Evolutionary conservation across 805 yeast genomes (phyloP), one percentile per base, ranked within the genome.

Genomic region (Candida maesae): DNA sequence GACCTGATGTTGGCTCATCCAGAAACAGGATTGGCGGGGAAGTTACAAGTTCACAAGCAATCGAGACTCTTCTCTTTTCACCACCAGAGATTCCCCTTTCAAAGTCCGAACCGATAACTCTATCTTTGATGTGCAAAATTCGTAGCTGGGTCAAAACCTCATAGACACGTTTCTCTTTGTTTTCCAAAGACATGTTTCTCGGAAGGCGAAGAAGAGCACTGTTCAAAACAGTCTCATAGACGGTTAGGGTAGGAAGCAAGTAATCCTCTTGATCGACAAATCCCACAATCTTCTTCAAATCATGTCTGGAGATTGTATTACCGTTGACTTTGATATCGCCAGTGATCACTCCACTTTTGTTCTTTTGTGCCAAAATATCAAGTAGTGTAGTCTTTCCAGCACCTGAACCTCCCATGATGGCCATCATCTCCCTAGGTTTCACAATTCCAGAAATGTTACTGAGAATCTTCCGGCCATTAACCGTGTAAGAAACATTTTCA

Each of bases 341-440:
- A 1, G 67, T 51, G 9, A 78, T 72, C 1, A 50, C 47, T 2
- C 99, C 99, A 25, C 80, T 73, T 57, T 91, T 93, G 57, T 80
- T 76, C 58, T 91, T 93, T 35, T 82, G 84, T 0, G 98, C 98
- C 41, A 93, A 67, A 44, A 93, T 89, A 58, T 93, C 99, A 38
- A 93, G 67, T 32, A 93, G 65, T 0, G 99, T 91, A 1, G 99
- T 91, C 59, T 93, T 93, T 38, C 99, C 99, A 12, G 99, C 98
- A 36, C 99, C 99, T 0, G 97, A 90, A 1, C 97, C 97, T 33
- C 99, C 99, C 95, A 93, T 87, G 31, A 93, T 88, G 1, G 99
- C 98, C 59, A 89, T 61, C 46, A 95, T 84, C 59, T 89, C 89
- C 28, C 96, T 84, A 2, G 97, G 95, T 38, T 78, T 77, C 3